Conservation (phyloP, 2,329 filamentous ascomycete species). For the Ophiocordyceps sinensis region DNA sequence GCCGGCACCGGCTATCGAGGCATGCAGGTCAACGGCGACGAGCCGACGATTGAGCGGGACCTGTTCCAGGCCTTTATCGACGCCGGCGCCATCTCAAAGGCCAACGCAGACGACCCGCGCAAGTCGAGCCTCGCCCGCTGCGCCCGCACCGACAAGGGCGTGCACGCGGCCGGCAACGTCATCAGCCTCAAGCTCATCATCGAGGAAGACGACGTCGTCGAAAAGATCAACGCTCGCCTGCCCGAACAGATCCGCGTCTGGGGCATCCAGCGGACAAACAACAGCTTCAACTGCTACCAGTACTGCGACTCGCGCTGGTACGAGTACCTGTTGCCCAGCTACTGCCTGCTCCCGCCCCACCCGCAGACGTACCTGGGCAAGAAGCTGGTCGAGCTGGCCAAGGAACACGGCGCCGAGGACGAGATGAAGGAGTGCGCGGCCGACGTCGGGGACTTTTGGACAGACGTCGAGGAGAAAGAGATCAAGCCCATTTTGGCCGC, state of each 20-base stretch:
- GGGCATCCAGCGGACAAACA: slow-evolving; percentile 82
- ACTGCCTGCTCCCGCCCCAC: slow-evolving; percentile 84
- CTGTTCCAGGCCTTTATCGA: slow-evolving; percentile 84
- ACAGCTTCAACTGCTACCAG: slow-evolving; percentile 88
- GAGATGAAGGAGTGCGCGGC: slow-evolving; percentile 54
- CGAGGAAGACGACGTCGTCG: slow-evolving; percentile 73
- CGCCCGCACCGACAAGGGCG: slow-evolving; percentile 92
- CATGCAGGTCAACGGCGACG: slow-evolving; percentile 73
- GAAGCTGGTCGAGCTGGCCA: slow-evolving; percentile 64
- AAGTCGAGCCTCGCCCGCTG: slow-evolving; percentile 91
- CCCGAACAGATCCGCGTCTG: slow-evolving; percentile 86
- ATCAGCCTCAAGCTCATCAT: slow-evolving; percentile 93
- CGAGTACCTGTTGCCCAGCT: slow-evolving; percentile 90
- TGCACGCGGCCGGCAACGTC: slow-evolving; percentile 90
- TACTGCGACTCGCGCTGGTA: slow-evolving; percentile 92
- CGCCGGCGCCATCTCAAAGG: slow-evolving; percentile 88
- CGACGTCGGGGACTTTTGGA: slow-evolving; percentile 74
- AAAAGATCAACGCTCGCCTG: slow-evolving; percentile 80
- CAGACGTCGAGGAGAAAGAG: slow-evolving; percentile 62
- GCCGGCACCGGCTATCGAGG: slow-evolving; percentile 93
- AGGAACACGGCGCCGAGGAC: slow-evolving; percentile 57
- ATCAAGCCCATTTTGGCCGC: slow-evolving; percentile 55
- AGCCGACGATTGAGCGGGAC: slow-evolving; percentile 94
- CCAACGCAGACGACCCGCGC: slow-evolving; percentile 90
- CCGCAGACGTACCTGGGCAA: slow-evolving; percentile 74